Evolutionary conservation across 331 rosid species (phyloP).

Genomic region (Rhamnella rubrinervis): DNA sequence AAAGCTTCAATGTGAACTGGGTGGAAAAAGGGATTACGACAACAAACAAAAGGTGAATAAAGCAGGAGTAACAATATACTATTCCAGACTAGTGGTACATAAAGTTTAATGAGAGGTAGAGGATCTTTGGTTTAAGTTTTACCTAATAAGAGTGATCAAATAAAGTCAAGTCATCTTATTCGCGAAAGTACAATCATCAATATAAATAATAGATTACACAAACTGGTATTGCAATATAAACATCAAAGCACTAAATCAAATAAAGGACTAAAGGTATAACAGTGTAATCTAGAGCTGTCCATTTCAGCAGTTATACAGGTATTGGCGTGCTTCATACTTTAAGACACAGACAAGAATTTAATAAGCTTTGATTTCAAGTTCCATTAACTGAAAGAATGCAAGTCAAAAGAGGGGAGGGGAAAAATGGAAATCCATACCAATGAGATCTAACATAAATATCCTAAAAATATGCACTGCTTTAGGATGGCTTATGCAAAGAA

Average conservation of each 20-base stretch:
- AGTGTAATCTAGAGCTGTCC: neutral
- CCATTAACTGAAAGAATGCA: too few relatives aligned
- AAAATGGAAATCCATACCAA: too few relatives aligned
- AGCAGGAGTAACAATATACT: neutral
- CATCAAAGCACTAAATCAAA: too few relatives aligned
- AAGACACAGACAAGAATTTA: neutral
- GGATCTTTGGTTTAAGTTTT: neutral
- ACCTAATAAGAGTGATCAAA: neutral
- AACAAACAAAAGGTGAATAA: neutral
- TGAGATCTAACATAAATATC: neutral
- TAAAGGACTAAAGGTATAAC: neutral
- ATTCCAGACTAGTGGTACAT: neutral
- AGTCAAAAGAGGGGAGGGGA: too few relatives aligned
- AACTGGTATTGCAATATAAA: neutral
- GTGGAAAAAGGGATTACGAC: too few relatives aligned
- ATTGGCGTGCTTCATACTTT: neutral
- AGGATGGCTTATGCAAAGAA: constrained; percentile 2
- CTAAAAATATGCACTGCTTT: neutral
- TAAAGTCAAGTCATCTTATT: neutral
- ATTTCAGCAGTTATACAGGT: neutral
- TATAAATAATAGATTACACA: neutral
- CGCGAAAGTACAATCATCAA: neutral
- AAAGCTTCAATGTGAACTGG: neutral
- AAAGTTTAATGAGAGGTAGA: neutral
- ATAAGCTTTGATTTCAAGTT: too few relatives aligned